These are phyloP conservation scores for Papilionanthe hybrid DNA, from an alignment of 116 monocot species.

Conservation along the genomic window DNA sequence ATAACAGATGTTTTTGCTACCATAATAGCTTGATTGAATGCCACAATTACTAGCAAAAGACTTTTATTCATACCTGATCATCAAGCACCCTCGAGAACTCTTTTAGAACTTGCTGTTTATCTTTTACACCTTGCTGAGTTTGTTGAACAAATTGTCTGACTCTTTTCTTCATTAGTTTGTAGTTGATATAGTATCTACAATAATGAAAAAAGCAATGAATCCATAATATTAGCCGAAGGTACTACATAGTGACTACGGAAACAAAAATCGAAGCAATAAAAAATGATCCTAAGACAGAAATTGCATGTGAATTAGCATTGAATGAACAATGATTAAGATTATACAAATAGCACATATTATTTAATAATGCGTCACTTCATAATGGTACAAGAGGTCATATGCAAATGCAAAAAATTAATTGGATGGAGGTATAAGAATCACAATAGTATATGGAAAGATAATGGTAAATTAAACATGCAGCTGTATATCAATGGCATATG, in stretches of 20 bases:
- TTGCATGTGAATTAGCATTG: background rate
- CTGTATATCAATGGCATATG: too few species aligned
- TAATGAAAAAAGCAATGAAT: background rate
- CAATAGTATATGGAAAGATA: too few species aligned
- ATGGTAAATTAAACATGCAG: too few species aligned
- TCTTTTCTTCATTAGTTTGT: constrained; percentile 79
- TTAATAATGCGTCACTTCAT: background rate
- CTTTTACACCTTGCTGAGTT: constrained; percentile 27
- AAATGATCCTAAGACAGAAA: background rate
- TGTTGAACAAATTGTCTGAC: constrained; percentile 63
- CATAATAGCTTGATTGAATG: background rate
- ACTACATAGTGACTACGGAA: background rate
- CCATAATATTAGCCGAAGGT: background rate
- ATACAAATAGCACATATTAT: background rate
- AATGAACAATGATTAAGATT: background rate
- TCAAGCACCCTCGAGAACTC: constrained; percentile 72
- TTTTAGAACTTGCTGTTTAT: constrained; percentile 42
- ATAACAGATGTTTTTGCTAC: too few species aligned
- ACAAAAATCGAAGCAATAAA: constrained; percentile 2
- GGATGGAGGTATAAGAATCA: too few species aligned
- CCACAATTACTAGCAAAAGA: background rate
- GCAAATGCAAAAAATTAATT: too few species aligned
- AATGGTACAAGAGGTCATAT: too few species aligned
- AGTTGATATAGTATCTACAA: constrained; percentile 68
- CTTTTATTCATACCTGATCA: constrained; percentile 39